Base-by-base conservation (phyloP, 2,329 filamentous ascomycete genomes). In the Cryphonectria radicalis region DNA sequence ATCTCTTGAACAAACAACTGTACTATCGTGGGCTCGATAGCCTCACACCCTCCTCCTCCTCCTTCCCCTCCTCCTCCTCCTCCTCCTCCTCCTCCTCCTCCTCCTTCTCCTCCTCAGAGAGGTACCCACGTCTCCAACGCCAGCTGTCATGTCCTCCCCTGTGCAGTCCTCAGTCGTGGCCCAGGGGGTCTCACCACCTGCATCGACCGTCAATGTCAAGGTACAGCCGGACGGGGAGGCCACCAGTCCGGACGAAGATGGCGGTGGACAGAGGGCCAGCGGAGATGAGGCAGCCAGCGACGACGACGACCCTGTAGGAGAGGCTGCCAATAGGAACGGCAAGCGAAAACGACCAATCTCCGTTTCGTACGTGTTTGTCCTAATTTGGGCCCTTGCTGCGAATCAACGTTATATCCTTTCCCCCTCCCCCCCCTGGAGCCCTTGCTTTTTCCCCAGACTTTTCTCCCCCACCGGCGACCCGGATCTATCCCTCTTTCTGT, bases 331-430 rank as follows among this genome's bases (percentile, higher is more conserved):
- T 42, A 82, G 82, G 67, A 81, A 79, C 73, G 84, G 86, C 71
- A 90, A 90, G 79, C 86, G 88, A 73, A 90, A 90, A 78, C 84
- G 88, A 71, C 87, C 87, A 72, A 84, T 89, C 66, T 89, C 88
- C 72, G 88, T 89, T 73, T 89, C 88, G 88, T 90, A 84, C 76
- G 84, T 84, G 57, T 40, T 68, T 63, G n/a, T 68, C 68, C 63
- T 63, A 32, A 22, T 66, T n/a, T 35, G 66, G 2, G 50, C 32
- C 25, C 64, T 59, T 73, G 46, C 28, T 53, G 43, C 42, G 28
- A 37, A 42, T 50, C 57, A 68, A 42, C 53, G 68, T 55, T 57
- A 68, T 57, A 63, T 67, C 72, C 43, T 53, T 63, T 72, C 60
- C 70, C 43, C 43, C 77, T 70, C 73, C 74, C 42, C 6, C 46